Base-by-base conservation (phyloP, 2,329 filamentous ascomycete genomes). In the Cladophialophora psammophila region DNA sequence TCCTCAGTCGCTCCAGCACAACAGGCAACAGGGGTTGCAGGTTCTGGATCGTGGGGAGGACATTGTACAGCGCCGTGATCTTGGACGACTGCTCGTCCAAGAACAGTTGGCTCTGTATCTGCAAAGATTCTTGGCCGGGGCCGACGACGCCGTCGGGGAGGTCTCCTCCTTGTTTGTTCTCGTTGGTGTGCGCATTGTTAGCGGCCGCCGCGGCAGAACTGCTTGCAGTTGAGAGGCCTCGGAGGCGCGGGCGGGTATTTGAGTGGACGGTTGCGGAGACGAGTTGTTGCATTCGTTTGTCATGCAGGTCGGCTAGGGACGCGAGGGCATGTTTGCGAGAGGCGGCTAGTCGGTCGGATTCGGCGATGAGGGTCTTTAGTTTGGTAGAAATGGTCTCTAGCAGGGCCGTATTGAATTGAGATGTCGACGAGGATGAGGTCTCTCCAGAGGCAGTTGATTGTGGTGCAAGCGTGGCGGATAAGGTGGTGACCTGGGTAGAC, bases 61-160 rank as follows among this genome's bases (percentile, higher is more conserved):
- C 92, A 1, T 91, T 91, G 78, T 97, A 97, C 5, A 99, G 86
- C 1, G 94, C 92, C 71, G 96, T 95, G 77, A 99, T 91, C 77
- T 97, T 97, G 61, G 91, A 86, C 48, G 89, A 86, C 73, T 96
- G 91, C 73, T 96, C 93, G 8, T 80, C 79, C 45, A 72, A 85
- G 81, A 70, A 90, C 83, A 73, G 63, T 38, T 65, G 50, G 12
- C 66, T 65, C 31, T 71, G 68, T 9, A 71, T 60, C 8, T 75
- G 74, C 9, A 68, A 40, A 7, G 68, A 70, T 55, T 70, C 68
- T 18, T 66, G 66, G 13, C 57, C 66, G 15, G 68, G 63, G 9
- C 63, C 59, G 26, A 34, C 36, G 13, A 61, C 20, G 20, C 52
- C 65, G 20, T 83, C 80, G 4, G 80, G 75, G 1, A 79, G 72